phyloP scores from a whole-genome alignment of 805 yeast species.

The Saccharomycopsis malanga region DNA sequence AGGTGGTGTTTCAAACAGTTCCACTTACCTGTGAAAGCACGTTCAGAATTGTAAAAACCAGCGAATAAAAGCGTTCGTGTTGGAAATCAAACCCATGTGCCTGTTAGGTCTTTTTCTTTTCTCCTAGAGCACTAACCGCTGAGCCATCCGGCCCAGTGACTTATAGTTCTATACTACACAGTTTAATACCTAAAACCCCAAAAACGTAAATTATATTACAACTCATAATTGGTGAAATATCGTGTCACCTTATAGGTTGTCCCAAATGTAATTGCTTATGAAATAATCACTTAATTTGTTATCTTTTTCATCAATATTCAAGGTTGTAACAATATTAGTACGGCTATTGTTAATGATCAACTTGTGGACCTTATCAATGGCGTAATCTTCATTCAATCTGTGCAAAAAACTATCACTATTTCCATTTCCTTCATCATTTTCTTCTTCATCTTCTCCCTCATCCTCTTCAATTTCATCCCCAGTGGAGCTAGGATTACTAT shows the following conservation, averaged over 20 bases:
- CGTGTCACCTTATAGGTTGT: conserved; percentile 33
- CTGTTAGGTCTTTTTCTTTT: too few species aligned
- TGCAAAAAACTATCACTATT: conserved; percentile 8
- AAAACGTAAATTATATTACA: too few species aligned
- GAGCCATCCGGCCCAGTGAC: too few species aligned
- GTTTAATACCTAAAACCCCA: too few species aligned
- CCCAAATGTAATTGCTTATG: conserved; percentile 76
- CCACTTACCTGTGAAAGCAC: too few species aligned
- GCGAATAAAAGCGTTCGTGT: too few species aligned
- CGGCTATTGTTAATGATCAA: conserved; percentile 19
- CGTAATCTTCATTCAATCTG: conserved; percentile 4
- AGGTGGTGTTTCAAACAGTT: too few species aligned
- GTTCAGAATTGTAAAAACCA: too few species aligned
- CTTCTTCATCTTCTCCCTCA: conserved; percentile 43
- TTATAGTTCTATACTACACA: too few species aligned
- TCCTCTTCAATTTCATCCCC: conserved; percentile 31
- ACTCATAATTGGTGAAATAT: too few species aligned
- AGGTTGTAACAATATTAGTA: conserved; percentile 16
- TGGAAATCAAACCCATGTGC: too few species aligned
- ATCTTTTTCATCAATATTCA: conserved; percentile 22
- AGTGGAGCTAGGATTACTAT: not conserved
- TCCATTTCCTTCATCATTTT: conserved; percentile 31
- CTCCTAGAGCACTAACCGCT: too few species aligned
- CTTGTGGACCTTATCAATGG: conserved; percentile 9
- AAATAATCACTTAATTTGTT: conserved; percentile 58